Percentiles rank a stretch among this genome's conserved stretches.
Evolutionary conservation across 148 eudicot species (phyloP).

Genomic region (Amaranthus cruentus): DNA sequence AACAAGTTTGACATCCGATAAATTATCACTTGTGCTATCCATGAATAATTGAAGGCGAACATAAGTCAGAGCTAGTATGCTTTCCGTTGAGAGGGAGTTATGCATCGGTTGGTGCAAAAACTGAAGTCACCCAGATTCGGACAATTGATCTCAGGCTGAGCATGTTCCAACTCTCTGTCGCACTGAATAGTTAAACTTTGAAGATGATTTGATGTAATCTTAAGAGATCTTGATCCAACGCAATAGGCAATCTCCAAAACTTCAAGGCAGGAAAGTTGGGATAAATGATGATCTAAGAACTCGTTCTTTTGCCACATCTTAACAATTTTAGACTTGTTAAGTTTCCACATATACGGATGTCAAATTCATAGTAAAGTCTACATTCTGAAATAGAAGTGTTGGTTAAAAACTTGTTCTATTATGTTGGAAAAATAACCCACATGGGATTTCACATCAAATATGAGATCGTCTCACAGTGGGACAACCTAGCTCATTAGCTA

Average conservation of each 20-base stretch:
- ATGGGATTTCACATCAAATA: too few species aligned
- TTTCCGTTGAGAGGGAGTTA: background rate
- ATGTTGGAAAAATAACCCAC: too few species aligned
- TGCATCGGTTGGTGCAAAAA: background rate
- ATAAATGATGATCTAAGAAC: constrained; percentile 1
- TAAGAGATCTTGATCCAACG: background rate
- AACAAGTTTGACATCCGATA: background rate
- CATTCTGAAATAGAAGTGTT: background rate
- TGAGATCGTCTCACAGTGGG: too few species aligned
- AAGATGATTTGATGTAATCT: background rate
- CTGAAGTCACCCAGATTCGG: background rate
- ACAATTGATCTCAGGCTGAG: background rate
- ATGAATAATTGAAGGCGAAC: background rate
- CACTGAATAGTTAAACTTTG: background rate
- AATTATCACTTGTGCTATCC: background rate
- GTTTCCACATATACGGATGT: background rate
- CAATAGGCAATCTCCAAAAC: background rate
- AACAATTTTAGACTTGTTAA: background rate
- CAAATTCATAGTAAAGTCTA: background rate
- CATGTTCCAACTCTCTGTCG: background rate
- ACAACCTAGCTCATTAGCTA: too few species aligned
- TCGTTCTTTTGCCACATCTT: background rate
- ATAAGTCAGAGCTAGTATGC: background rate
- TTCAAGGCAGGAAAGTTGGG: background rate
- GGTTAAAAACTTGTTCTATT: too few species aligned